phyloP scores from a whole-genome alignment of 1,284 basidiomycete species.

The Chiua sp. region DNA sequence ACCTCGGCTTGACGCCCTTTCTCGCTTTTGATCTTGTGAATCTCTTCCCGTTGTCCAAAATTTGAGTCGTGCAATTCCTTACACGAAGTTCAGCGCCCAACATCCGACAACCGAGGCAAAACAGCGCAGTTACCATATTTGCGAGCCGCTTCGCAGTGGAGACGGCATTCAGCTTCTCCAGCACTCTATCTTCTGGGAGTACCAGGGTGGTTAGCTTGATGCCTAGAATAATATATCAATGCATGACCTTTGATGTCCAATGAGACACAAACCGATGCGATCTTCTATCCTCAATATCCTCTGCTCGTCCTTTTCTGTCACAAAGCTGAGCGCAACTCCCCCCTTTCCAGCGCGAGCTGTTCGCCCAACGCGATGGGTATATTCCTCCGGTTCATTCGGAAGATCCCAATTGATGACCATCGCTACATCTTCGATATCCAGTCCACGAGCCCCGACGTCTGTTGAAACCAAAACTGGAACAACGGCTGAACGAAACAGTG shows the following conservation, averaged over 20 bases:
- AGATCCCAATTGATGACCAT: conserved; percentile 98
- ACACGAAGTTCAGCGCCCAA: conserved; percentile 22
- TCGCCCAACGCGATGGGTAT: conserved; percentile 84
- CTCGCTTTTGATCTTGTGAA: conserved; percentile 69
- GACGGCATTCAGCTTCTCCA: conserved; percentile 88
- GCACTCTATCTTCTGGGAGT: conserved; percentile 81
- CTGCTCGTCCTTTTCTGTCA: conserved; percentile 94
- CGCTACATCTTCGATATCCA: conserved; percentile 96
- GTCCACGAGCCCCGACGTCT: conserved; percentile 92
- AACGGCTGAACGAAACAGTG: conserved; percentile 86
- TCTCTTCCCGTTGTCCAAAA: conserved; percentile 89
- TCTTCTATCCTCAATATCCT: conserved; percentile 85
- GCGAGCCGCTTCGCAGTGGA: conserved; percentile 94
- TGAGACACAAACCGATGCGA: conserved; percentile 73
- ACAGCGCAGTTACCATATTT: conserved; percentile 75
- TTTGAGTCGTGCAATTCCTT: conserved; percentile 92
- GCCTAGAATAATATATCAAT: conserved; percentile 46
- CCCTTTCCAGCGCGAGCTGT: conserved; percentile 94
- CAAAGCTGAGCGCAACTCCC: conserved; percentile 92
- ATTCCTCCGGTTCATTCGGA: conserved; percentile 77
- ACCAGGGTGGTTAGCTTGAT: conserved; percentile 77
- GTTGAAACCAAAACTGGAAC: conserved; percentile 95
- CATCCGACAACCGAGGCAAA: not conserved
- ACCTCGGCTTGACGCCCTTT: conserved; percentile 38
- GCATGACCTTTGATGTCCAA: not conserved